Percentiles rank a stretch among this genome's conserved stretches.
These are phyloP conservation scores for Petasospora rhodanensis DNA, from an alignment of 1,139 yeast species.

Conservation along the genomic window DNA sequence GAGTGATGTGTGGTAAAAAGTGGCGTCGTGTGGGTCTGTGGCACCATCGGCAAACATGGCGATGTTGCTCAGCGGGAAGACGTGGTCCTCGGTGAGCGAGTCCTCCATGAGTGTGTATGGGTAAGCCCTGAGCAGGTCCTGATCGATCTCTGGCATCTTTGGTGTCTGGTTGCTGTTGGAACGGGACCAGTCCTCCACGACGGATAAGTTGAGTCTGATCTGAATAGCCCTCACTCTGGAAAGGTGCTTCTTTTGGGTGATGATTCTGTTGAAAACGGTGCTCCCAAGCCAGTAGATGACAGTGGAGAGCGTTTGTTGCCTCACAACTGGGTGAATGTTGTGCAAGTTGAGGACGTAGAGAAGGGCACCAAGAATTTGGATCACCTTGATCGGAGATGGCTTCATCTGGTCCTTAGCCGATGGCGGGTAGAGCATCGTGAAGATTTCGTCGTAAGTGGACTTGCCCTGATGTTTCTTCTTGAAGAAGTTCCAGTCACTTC, in stretches of 20 bases:
- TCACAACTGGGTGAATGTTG: conserved; percentile 69
- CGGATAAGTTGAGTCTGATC: conserved; percentile 77
- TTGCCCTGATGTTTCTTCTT: conserved; percentile 38
- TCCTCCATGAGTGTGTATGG: conserved; percentile 39
- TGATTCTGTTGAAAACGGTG: conserved; percentile 66
- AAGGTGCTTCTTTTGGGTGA: conserved; percentile 54
- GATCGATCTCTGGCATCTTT: conserved; percentile 39
- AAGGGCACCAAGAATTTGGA: conserved; percentile 85
- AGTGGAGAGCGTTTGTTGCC: conserved; percentile 72
- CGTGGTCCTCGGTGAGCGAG: conserved; percentile 9
- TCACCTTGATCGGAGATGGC: conserved; percentile 83
- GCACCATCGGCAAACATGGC: conserved; percentile 19
- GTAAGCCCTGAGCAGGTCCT: conserved; percentile 33
- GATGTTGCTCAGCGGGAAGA: conserved; percentile 22
- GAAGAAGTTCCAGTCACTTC: conserved; percentile 73
- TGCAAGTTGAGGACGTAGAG: conserved; percentile 81
- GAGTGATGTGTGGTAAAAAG: conserved; percentile 20
- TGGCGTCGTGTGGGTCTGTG: conserved; percentile 16
- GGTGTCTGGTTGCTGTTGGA: conserved; percentile 67
- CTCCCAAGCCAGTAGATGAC: conserved; percentile 77
- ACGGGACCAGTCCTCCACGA: conserved; percentile 90
- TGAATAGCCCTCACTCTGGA: conserved; percentile 87
- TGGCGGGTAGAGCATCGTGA: conserved; percentile 71
- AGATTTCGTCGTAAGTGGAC: conserved; percentile 58
- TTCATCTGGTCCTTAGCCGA: conserved; percentile 58